phyloP scores from a whole-genome alignment of 208 protist genomes.

The Acanthamoeba triangularis region DNA sequence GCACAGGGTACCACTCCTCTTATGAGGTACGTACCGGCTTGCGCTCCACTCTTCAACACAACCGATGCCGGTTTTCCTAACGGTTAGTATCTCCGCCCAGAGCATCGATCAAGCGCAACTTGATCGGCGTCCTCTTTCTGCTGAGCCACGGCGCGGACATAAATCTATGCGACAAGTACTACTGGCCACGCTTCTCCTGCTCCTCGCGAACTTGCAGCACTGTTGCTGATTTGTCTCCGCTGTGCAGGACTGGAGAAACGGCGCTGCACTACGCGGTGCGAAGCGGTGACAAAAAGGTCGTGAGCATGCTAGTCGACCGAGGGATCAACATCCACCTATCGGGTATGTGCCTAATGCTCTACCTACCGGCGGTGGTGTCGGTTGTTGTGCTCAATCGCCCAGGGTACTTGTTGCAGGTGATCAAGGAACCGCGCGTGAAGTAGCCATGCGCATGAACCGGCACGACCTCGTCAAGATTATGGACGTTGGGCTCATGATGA shows the following conservation, averaged over 20 bases:
- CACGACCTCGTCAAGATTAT: slow-evolving; percentile 57
- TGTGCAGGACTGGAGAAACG: slow-evolving; percentile 57
- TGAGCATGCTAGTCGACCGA: slow-evolving; percentile 43
- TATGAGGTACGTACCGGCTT: background rate
- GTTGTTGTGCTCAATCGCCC: background rate
- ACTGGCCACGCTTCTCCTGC: background rate
- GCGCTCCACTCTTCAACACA: background rate
- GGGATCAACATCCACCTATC: background rate
- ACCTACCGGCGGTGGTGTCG: background rate
- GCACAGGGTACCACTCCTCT: slow-evolving; percentile 53
- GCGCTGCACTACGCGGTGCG: slow-evolving; percentile 69
- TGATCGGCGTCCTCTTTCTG: slow-evolving; percentile 48
- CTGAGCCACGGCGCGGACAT: slow-evolving; percentile 57
- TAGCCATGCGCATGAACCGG: slow-evolving; percentile 1
- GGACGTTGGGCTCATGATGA: slow-evolving; percentile 56
- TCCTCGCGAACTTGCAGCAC: background rate
- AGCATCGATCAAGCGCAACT: slow-evolving; percentile 65
- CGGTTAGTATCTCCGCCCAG: background rate
- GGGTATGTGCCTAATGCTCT: background rate
- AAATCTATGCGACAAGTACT: slow-evolving; percentile 61
- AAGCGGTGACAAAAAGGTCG: slow-evolving; percentile 50
- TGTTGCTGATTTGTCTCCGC: background rate
- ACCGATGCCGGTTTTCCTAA: background rate
- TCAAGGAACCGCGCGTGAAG: slow-evolving; percentile 64
- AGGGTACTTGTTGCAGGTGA: slow-evolving; percentile 22